Conservation (phyloP, 306 rosid genomes). For the Gastrolobium villosum region DNA sequence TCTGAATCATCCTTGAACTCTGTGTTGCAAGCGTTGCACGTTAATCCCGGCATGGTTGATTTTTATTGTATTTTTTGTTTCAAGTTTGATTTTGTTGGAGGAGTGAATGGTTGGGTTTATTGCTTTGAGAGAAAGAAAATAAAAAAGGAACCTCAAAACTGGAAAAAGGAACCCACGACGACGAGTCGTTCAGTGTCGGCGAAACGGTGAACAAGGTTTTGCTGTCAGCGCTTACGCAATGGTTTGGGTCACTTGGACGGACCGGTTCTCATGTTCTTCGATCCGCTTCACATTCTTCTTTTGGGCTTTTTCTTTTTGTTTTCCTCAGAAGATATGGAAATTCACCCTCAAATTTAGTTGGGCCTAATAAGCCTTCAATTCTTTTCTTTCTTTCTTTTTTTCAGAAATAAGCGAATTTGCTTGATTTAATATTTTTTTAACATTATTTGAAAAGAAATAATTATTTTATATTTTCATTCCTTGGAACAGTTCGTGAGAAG, state of each 20-base stretch:
- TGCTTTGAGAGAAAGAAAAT: not conserved
- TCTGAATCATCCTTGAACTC: constrained; percentile 72
- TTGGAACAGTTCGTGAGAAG: no score
- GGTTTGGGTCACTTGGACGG: constrained; percentile 13
- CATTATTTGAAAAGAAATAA: no score
- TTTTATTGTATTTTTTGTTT: not conserved
- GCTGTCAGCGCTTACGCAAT: constrained; percentile 15
- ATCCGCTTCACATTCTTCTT: not conserved
- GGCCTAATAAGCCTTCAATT: no score
- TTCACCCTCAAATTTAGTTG: no score
- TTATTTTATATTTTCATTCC: no score
- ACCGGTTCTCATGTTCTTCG: not conserved
- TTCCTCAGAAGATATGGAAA: no score
- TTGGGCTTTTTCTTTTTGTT: not conserved
- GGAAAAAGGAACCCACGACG: constrained; percentile 18
- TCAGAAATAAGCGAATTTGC: no score
- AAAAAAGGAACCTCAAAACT: not conserved
- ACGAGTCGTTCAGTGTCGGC: constrained; percentile 54
- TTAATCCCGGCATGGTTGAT: constrained; percentile 68
- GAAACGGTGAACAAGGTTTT: constrained; percentile 30
- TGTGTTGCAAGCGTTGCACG: constrained; percentile 95
- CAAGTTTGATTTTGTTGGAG: not conserved
- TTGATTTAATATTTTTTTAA: no score
- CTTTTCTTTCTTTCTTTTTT: no score
- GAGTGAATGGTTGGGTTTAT: not conserved